A percentile compares a stretch with the other conserved stretches of the same genome.
These are phyloP conservation scores for Anthracocystis setariae DNA, from an alignment of 1,284 basidiomycete species.

Conservation along the genomic window DNA sequence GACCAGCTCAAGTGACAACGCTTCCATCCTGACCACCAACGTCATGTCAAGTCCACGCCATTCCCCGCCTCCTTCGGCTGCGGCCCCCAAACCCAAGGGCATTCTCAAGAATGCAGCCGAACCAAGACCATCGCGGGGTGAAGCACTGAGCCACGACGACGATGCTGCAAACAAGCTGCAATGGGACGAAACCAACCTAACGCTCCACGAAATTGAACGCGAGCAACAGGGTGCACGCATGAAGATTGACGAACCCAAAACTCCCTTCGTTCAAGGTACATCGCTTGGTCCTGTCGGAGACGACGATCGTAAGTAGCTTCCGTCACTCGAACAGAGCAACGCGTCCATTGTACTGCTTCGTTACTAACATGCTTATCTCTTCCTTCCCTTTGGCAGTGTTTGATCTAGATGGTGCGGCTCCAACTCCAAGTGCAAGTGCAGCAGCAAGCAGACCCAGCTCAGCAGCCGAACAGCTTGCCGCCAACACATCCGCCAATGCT, in stretches of 20 bases:
- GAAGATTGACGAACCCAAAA: constrained; percentile 68
- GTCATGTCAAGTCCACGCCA: constrained; percentile 51
- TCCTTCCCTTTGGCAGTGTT: constrained; percentile 33
- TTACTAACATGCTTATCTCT: neutral
- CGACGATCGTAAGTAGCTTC: constrained; percentile 45
- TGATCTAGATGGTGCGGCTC: constrained; percentile 51
- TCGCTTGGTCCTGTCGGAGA: constrained; percentile 55
- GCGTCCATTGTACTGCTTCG: neutral
- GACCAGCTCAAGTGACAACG: no score
- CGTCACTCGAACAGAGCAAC: neutral
- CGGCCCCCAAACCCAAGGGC: constrained; percentile 63
- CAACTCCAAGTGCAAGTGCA: constrained; percentile 10
- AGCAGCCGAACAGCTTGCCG: constrained; percentile 51
- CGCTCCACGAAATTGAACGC: constrained; percentile 63
- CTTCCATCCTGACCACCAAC: neutral
- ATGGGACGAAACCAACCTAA: constrained; percentile 66
- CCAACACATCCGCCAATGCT: constrained; percentile 62
- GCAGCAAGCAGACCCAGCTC: constrained; percentile 30
- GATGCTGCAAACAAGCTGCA: constrained; percentile 48
- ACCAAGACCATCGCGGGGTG: constrained; percentile 38
- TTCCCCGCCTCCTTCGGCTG: constrained; percentile 60
- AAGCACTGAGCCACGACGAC: constrained; percentile 20
- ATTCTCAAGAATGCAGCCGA: constrained; percentile 63
- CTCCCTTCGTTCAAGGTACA: constrained; percentile 64
- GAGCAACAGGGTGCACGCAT: constrained; percentile 63